Evolutionary conservation across 2,329 filamentous ascomycete genomes (phyloP).

Genomic region (Trichoderma koningii): DNA sequence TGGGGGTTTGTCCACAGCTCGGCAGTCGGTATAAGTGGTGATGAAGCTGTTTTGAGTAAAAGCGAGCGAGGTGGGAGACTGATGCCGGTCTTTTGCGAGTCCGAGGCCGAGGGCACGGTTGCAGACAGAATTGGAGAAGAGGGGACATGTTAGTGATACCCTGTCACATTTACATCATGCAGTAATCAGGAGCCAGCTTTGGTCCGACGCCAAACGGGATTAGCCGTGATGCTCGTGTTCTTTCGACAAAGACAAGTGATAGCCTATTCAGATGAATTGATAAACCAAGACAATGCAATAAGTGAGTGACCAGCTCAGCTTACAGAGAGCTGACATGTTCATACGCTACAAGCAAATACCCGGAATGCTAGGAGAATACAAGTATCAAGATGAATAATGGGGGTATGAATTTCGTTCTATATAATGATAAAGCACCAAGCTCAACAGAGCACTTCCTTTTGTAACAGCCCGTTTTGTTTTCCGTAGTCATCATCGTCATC

Average conservation of each 20-base stretch:
- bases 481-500: constrained; percentile 8
- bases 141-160: neutral
- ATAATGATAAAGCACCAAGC: neutral
- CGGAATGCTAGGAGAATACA: too few species aligned
- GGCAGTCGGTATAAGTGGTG: too few species aligned
- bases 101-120: neutral
- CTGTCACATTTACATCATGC: constrained; percentile 26
- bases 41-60: too few species aligned
- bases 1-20: too few species aligned
- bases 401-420: constrained; percentile 9
- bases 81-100: neutral
- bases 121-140: neutral
- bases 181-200: neutral
- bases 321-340: too few species aligned
- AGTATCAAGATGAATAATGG: neutral
- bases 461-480: neutral
- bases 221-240: neutral
- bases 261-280: neutral
- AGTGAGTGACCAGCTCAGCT: too few species aligned
- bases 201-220: constrained; percentile 13
- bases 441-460: neutral
- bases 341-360: too few species aligned
- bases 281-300: neutral
- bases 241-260: neutral
- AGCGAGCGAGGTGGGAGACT: neutral